phyloP scores from a whole-genome alignment of 192 early-diverging fungal genomes.

The Coemansia sp. region DNA sequence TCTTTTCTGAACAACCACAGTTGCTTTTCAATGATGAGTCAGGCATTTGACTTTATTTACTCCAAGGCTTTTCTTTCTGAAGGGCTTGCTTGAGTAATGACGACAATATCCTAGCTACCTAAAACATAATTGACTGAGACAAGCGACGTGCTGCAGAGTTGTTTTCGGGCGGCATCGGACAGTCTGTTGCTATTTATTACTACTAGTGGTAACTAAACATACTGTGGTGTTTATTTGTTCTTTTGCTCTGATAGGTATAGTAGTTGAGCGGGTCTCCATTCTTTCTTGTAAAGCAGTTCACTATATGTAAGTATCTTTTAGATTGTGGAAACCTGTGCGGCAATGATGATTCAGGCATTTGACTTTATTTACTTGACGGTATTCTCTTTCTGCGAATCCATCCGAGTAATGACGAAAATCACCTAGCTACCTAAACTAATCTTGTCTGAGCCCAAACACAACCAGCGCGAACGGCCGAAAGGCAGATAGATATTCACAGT shows the following conservation, averaged over 20 bases:
- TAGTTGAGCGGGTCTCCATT: neutral
- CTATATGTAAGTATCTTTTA: neutral
- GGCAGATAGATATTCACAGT: no score
- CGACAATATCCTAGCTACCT: constrained; percentile 18
- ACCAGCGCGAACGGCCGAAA: no score
- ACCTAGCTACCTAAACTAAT: constrained; percentile 42
- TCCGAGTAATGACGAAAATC: constrained; percentile 39
- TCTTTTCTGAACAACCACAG: neutral
- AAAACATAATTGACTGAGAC: constrained; percentile 9
- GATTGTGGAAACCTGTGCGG: neutral
- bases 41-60: constrained; percentile 24
- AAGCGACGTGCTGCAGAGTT: neutral
- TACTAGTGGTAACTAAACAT: neutral
- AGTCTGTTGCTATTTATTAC: neutral
- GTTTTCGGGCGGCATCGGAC: neutral
- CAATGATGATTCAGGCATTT: constrained; percentile 52
- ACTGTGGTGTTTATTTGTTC: no score
- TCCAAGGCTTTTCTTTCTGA: constrained; percentile 6
- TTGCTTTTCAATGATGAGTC: constrained; percentile 19
- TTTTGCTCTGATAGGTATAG: neutral
- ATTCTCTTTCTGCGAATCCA: constrained; percentile 22
- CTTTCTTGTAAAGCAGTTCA: neutral
- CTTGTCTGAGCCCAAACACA: constrained; percentile 32
- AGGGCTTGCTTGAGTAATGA: constrained; percentile 2
- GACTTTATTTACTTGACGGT: constrained; percentile 34